Percentiles rank a stretch among this genome's conserved stretches.
phyloP scores from a whole-genome alignment of 2,329 filamentous ascomycete genomes.

The Chaetomium sp. region DNA sequence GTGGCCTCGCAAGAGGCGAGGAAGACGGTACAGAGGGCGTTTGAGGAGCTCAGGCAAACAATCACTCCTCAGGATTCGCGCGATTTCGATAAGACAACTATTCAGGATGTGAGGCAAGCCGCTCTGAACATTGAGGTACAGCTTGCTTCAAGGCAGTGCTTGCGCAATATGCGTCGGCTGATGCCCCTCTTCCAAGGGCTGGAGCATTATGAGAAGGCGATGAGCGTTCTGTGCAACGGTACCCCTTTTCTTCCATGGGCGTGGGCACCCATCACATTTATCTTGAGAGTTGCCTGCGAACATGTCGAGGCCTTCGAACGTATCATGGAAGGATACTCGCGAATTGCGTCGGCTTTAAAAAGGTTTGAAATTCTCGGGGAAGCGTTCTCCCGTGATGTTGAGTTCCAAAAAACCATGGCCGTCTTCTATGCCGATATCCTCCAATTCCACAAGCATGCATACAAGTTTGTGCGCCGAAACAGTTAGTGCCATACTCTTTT shows the following conservation, averaged over 20 bases:
- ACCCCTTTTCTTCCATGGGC: not conserved
- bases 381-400: not conserved
- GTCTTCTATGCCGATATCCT: slow-evolving; percentile 3
- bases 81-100: not conserved
- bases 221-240: not conserved
- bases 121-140: not conserved
- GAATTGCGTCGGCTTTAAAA: not conserved
- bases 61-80: not conserved
- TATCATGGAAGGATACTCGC: not conserved
- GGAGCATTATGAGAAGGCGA: not conserved
- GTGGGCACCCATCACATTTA: not conserved
- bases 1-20: not conserved
- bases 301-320: not conserved
- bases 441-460: not conserved
- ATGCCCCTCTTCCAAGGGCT: not conserved
- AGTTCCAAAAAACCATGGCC: not conserved
- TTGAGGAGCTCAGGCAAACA: not conserved
- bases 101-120: not conserved
- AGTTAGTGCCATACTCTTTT: not conserved
- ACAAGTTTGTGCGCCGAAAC: slow-evolving; percentile 1
- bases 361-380: not conserved
- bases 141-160: not conserved
- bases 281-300: not conserved
- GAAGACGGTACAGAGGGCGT: not conserved
- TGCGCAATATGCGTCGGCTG: slow-evolving; percentile 1